Evolutionary conservation across 305 asterid genomes (phyloP).

Genomic region (Lippia alba): DNA sequence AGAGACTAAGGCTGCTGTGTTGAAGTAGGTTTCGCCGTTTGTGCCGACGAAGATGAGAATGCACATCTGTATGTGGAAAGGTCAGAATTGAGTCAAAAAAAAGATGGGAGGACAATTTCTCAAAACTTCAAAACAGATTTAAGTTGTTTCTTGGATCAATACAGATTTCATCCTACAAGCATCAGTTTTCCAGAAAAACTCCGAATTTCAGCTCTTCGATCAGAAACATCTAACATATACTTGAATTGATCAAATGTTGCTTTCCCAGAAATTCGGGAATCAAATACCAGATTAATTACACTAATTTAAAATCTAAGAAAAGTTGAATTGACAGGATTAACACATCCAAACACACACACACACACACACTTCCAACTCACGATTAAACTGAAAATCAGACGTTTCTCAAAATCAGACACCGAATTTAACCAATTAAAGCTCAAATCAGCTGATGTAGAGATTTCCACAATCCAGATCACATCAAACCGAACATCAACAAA

Average conservation of each 20-base stretch:
- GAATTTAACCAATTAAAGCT: not conserved
- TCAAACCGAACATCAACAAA: not conserved
- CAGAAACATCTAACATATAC: not conserved
- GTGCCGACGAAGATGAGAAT: conserved; percentile 83
- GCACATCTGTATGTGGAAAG: conserved; percentile 67
- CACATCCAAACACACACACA: not conserved
- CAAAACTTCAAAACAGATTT: no score
- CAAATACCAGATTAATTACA: not conserved
- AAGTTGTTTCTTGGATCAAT: conserved; percentile 4
- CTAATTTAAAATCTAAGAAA: not conserved
- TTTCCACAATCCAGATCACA: conserved; percentile 21
- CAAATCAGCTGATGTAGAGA: conserved; percentile 17
- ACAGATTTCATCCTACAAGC: conserved; percentile 16
- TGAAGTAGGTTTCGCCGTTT: conserved; percentile 95
- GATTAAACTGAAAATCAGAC: conserved; percentile 5
- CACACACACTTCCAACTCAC: conserved; percentile 7
- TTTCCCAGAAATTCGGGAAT: not conserved
- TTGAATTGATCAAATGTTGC: not conserved
- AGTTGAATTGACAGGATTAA: not conserved
- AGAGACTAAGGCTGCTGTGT: conserved; percentile 85
- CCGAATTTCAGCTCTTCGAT: not conserved
- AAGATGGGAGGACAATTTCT: no score
- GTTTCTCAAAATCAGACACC: not conserved
- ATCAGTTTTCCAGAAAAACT: not conserved
- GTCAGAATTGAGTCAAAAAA: conserved; percentile 9